Conservation (phyloP, 306 rosid genomes). For the Quercus suber region DNA sequence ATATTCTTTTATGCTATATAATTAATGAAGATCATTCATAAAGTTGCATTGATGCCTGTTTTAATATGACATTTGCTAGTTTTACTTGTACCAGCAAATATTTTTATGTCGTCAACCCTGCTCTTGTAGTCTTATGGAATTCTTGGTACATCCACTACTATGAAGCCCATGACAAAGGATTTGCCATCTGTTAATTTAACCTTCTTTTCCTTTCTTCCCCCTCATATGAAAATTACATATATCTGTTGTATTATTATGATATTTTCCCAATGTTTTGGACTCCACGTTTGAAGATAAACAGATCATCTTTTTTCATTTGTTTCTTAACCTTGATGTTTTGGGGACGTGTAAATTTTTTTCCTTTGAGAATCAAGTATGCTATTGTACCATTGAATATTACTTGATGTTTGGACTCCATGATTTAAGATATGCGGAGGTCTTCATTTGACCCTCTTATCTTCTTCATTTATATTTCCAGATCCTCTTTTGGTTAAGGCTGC, state of each 20-base stretch:
- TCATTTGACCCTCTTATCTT: not conserved
- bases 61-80: not conserved
- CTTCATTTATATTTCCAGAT: slow-evolving; percentile 37
- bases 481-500: slow-evolving; percentile 96
- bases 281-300: not conserved
- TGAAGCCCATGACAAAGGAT: not conserved
- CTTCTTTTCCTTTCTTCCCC: too few species aligned
- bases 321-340: not conserved
- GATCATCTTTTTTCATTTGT: not conserved
- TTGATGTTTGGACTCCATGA: not conserved
- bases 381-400: not conserved
- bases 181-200: too few species aligned
- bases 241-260: too few species aligned
- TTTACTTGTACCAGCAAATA: not conserved
- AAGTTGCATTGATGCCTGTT: not conserved
- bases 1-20: not conserved
- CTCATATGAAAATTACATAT: too few species aligned
- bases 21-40: not conserved
- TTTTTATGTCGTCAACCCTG: not conserved
- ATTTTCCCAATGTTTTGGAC: not conserved
- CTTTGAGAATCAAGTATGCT: not conserved
- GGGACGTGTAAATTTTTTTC: not conserved
- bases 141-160: not conserved
- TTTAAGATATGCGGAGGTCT: not conserved
- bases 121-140: not conserved